Evolutionary conservation across 495 filamentous ascomycete species (phyloP).

Genomic region (Aspergillus ostianus): DNA sequence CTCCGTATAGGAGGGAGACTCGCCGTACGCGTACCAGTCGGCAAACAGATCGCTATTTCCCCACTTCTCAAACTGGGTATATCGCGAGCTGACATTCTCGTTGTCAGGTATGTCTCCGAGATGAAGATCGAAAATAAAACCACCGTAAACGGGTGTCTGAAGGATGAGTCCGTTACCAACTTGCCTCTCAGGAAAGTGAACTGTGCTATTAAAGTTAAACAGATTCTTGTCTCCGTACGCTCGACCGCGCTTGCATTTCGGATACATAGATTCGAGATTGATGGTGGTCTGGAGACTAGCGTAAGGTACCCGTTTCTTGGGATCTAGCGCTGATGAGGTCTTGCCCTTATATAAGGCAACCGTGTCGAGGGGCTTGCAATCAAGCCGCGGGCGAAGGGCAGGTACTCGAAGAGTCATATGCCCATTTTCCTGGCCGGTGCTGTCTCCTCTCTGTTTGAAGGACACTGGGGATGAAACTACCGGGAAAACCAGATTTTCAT

Average conservation of each 20-base stretch:
- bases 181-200: not conserved
- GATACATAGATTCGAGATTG: not conserved
- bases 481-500: not conserved
- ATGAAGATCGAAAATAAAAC: not conserved
- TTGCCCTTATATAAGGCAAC: not conserved
- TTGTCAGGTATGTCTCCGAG: not conserved
- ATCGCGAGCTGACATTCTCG: not conserved
- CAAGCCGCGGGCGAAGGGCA: not conserved
- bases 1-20: not conserved
- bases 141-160: not conserved
- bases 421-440: not conserved
- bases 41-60: not conserved
- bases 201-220: not conserved
- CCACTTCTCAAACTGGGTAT: not conserved
- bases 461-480: not conserved
- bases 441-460: not conserved
- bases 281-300: not conserved
- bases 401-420: not conserved
- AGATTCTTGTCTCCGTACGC: not conserved
- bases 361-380: not conserved
- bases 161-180: not conserved
- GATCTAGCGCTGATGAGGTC: not conserved
- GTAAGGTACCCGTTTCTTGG: not conserved
- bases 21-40: not conserved
- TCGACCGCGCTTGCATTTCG: not conserved